Conservation (phyloP, 352 stramenopile species). For the Phytophthora pseudosyringae region DNA sequence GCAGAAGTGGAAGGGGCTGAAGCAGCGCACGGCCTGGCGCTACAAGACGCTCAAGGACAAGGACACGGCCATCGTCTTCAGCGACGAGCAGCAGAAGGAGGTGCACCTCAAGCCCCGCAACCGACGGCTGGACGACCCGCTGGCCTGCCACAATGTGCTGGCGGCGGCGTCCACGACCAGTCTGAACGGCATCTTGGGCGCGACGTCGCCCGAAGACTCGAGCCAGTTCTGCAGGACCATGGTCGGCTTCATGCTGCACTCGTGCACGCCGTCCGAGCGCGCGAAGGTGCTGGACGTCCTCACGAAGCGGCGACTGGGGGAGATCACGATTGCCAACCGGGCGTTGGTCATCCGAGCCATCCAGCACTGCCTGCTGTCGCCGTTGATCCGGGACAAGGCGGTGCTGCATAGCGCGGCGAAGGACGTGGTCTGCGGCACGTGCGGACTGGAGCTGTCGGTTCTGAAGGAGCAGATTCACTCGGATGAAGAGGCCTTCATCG, state of each 20-base stretch:
- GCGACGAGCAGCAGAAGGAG: constrained; percentile 72
- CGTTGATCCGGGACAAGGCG: constrained; percentile 69
- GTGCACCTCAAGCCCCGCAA: constrained; percentile 75
- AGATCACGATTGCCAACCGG: constrained; percentile 81
- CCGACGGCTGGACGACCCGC: constrained; percentile 57
- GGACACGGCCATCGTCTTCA: constrained; percentile 78
- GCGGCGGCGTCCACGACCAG: constrained; percentile 56
- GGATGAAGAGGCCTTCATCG: constrained; percentile 59
- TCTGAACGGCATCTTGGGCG: constrained; percentile 80
- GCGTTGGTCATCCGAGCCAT: constrained; percentile 82
- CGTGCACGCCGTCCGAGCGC: constrained; percentile 63
- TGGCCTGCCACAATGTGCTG: constrained; percentile 83
- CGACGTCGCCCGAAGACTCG: constrained; percentile 76
- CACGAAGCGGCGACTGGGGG: constrained; percentile 60
- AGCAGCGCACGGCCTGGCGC: constrained; percentile 82
- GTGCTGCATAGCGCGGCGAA: constrained; percentile 71
- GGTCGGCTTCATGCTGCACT: constrained; percentile 87
- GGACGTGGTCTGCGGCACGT: constrained; percentile 75
- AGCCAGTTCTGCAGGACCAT: constrained; percentile 83
- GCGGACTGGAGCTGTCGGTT: constrained; percentile 70
- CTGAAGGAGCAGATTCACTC: constrained; percentile 84
- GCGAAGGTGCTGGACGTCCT: constrained; percentile 81
- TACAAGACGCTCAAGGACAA: constrained; percentile 84
- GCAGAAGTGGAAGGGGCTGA: constrained; percentile 83
- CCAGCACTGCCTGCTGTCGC: constrained; percentile 76